Evolutionary conservation across 2,329 filamentous ascomycete species (phyloP).

Genomic region (Sporothrix luriei): DNA sequence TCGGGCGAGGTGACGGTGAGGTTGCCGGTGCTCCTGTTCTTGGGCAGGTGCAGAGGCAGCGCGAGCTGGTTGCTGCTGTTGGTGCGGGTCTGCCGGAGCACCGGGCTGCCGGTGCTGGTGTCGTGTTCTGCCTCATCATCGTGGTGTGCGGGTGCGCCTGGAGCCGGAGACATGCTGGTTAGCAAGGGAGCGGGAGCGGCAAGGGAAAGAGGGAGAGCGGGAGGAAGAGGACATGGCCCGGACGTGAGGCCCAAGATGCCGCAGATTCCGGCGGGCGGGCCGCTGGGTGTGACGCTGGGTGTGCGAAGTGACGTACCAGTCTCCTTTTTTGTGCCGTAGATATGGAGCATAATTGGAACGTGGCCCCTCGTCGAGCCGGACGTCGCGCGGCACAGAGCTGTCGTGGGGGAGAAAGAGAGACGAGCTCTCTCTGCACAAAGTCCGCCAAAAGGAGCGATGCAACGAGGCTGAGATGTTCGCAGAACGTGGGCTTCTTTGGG

Average conservation of each 20-base stretch:
- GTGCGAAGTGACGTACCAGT: constrained; percentile 43
- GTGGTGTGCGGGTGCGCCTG: constrained; percentile 48
- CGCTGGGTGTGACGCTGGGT: neutral
- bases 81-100: neutral
- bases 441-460: neutral
- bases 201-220: too few relatives aligned
- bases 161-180: neutral
- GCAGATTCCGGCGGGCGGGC: neutral
- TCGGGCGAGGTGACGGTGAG: constrained; percentile 53
- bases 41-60: constrained; percentile 58
- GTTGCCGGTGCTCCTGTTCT: constrained; percentile 68
- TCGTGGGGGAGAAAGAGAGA: neutral
- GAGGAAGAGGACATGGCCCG: neutral
- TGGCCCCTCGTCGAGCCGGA: constrained; percentile 26
- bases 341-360: constrained; percentile 51
- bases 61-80: constrained; percentile 52
- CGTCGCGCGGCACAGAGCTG: neutral
- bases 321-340: constrained; percentile 49
- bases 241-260: neutral
- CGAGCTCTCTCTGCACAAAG: constrained; percentile 16
- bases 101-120: neutral
- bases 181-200: neutral
- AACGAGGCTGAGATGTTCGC: neutral
- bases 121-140: constrained; percentile 43
- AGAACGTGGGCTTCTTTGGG: neutral